Percentiles rank a stretch among this genome's conserved stretches.
phyloP scores from a whole-genome alignment of 2,329 filamentous ascomycete species.

The Gnomoniopsis sp. region DNA sequence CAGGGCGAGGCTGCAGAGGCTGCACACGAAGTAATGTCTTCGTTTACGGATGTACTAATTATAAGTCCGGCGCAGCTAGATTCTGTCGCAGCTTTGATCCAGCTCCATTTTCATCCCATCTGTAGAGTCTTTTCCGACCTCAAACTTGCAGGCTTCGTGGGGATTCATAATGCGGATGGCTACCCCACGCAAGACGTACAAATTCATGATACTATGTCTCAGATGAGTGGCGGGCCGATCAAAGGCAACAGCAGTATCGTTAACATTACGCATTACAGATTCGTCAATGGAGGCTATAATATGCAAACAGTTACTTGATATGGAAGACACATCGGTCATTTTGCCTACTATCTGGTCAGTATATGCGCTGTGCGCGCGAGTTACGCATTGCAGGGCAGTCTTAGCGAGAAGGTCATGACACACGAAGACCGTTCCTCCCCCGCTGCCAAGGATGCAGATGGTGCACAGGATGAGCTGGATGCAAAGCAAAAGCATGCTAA shows the following conservation, averaged over 20 bases:
- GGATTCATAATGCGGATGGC: constrained; percentile 19
- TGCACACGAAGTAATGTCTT: constrained; percentile 19
- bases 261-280: constrained; percentile 20
- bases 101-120: background rate
- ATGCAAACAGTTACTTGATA: constrained; percentile 15
- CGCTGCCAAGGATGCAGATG: background rate
- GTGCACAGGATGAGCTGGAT: constrained; percentile 4
- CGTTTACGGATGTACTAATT: constrained; percentile 12
- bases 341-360: constrained; percentile 15
- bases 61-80: background rate
- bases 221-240: background rate
- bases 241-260: constrained; percentile 16
- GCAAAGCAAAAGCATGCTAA: constrained; percentile 15
- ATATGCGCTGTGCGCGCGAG: constrained; percentile 9
- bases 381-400: background rate
- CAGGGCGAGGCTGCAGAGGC: constrained; percentile 22
- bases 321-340: constrained; percentile 19
- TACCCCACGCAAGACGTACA: constrained; percentile 18
- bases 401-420: background rate
- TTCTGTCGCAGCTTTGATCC: background rate
- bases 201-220: constrained; percentile 13
- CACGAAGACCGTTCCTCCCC: background rate
- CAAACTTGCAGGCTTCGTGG: constrained; percentile 19
- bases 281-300: constrained; percentile 22
- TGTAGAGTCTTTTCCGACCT: background rate